Evolutionary conservation across 208 protist species (phyloP), one percentile per base, ranked within the genome.

Genomic region (Trypanosoma avium): DNA sequence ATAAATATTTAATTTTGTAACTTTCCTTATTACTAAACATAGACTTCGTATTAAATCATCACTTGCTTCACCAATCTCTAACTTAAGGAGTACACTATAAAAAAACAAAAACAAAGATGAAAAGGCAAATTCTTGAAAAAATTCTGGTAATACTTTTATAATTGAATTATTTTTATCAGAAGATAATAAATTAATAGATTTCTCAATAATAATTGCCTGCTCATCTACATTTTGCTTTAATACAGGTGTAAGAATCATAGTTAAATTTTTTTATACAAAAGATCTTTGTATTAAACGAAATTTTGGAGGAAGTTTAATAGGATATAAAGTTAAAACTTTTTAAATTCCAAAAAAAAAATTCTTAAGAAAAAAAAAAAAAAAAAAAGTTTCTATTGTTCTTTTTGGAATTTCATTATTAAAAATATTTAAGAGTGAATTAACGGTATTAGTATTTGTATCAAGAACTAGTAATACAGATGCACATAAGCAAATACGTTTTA

Each of bases 221-320:
- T 42, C 47, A 30, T 19, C 17, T 38, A 84, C 54, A 10, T 58
- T 42, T 22, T 59, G 35, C 15, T 27, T 36, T n/a, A 8, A 2
- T 30, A 22, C 21, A n/a, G 35, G n/a, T 24, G 70, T 46, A 4
- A 69, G 47, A 19, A 76, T 6, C 19, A 70, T 33, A 42, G 70
- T 38, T 19, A 90, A 50, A 58, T 73, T 67, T 30, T 68, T 63
- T 69, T 92, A 81, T 52, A 92, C 13, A 22, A 68, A 54, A 12
- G 67, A 50, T 29, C 84, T 80, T 69, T 90, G 80, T 10, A 60
- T 78, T 8, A 77, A 82, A 0, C 88, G 80, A 4, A 79, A 76
- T 19, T 92, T 70, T 3, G 88, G 76, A 6, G 85, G 85, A 21
- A 95, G 32, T 10, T 61, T 40, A 0, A 95, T 73, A 13, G 81